Evolutionary conservation across 176 grass and related monocot genomes (phyloP), one percentile per base, ranked within the genome.

Genomic region (Oryza glumipatula): DNA sequence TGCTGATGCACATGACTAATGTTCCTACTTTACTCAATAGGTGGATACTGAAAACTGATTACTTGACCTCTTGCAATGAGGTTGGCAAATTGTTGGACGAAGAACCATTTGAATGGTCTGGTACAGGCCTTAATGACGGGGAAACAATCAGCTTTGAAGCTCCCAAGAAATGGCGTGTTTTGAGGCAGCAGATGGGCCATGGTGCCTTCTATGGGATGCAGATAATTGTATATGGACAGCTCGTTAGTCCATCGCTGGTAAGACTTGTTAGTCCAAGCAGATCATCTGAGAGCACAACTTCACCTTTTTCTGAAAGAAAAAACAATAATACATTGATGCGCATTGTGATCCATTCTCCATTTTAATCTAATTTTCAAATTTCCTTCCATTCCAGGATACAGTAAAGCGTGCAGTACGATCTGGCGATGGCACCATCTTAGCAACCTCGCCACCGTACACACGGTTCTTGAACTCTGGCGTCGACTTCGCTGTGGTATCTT

Each of bases 11-110:
- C 66, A 60, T 69, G 19, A 26, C 5, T 67, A 11, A 64, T 54
- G 16, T 47, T 78, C 3, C 43, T 38, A 33, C 7, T 33, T 82
- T 68, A 45, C 66, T 66, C n/a, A 58, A 39, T 76, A 98, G 96
- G 83, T 98, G 96, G 96, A 95, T 98, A 78, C 86, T 98, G 21
- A 95, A 98, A 77, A 49, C 45, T 44, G 89, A 95, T 84, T 98
- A 98, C 70, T 64, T 95, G 83, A 88, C 85, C 26, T 88, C 91
- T 44, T 90, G 93, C 78, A 74, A 41, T 71, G 80, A 98, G 80
- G 93, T 74, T 78, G 91, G 96, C 68, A 95, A 84, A 36, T 84
- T 98, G 9, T 70, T 94, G 26, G 73, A 85, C 21, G 91, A 95
- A 94, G 89, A 88, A 83, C 85, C 89, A 7, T 98, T 92, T 88